A percentile compares a stretch with the other conserved stretches of the same genome.
phyloP scores from a whole-genome alignment of 139 green algal species.

The Trebouxia sp. region DNA sequence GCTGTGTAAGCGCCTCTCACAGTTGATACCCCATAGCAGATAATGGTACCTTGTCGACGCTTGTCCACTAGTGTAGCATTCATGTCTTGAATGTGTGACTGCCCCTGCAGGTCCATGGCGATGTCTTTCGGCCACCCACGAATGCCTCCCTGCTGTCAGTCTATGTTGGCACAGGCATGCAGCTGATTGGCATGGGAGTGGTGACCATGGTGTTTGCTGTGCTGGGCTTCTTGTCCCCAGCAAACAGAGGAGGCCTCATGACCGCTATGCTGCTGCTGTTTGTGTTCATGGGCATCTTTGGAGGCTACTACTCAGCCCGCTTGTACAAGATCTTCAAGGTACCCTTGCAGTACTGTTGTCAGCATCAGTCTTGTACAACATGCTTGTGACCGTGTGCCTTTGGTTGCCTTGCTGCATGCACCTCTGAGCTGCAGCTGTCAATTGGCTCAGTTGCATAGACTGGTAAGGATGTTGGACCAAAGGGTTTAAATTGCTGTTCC shows the following conservation, averaged over 20 bases:
- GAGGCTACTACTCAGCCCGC: slow-evolving; percentile 90
- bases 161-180: slow-evolving; percentile 91
- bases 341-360: no score
- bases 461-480: no score
- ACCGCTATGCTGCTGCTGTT: slow-evolving; percentile 97
- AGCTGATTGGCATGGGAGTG: slow-evolving; percentile 92
- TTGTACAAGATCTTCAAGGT: slow-evolving; percentile 90
- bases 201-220: slow-evolving; percentile 96
- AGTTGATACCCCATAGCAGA: no score
- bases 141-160: slow-evolving; percentile 78
- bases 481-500: no score
- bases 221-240: slow-evolving; percentile 96
- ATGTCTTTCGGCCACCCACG: slow-evolving; percentile 94
- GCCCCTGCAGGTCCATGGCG: slow-evolving; percentile 83
- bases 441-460: not conserved
- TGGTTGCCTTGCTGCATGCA: not conserved
- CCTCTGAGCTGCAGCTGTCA: not conserved
- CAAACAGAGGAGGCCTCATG: slow-evolving; percentile 97
- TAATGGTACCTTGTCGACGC: no score
- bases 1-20: no score
- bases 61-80: no score
- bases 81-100: no score
- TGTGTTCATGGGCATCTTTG: slow-evolving; percentile 96
- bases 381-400: not conserved
- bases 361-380: not conserved